phyloP scores from a whole-genome alignment of 208 protist genomes.

The Porcisia hertigi region DNA sequence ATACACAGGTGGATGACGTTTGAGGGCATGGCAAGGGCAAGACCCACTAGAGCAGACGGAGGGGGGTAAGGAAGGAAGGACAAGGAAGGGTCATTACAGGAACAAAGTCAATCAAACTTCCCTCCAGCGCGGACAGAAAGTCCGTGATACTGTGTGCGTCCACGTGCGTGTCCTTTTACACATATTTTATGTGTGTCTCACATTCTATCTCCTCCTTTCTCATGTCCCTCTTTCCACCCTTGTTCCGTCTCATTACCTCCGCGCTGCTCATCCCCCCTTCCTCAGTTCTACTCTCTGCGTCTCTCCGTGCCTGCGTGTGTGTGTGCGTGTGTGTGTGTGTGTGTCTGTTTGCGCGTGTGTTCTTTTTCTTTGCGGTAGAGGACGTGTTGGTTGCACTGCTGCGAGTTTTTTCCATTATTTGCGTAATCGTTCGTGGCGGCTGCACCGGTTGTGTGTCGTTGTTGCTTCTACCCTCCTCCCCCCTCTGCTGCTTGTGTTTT shows the following conservation, averaged over 20 bases:
- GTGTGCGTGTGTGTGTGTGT: background rate
- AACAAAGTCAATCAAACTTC: too few relatives aligned
- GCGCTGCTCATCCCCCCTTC: constrained; percentile 8
- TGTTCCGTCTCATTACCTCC: background rate
- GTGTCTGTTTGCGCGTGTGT: background rate
- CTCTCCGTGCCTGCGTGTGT: background rate
- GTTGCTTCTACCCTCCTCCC: background rate
- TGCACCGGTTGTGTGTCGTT: background rate
- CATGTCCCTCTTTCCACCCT: background rate
- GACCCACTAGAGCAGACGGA: too few relatives aligned
- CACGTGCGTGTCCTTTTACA: background rate
- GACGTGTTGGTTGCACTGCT: background rate
- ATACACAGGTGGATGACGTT: too few relatives aligned
- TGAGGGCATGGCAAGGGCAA: too few relatives aligned
- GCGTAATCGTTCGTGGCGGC: background rate
- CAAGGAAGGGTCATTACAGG: too few relatives aligned
- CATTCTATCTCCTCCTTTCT: constrained; percentile 9
- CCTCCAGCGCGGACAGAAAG: too few relatives aligned
- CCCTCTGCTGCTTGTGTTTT: too few relatives aligned
- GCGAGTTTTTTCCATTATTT: background rate
- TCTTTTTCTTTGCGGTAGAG: background rate
- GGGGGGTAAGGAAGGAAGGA: too few relatives aligned
- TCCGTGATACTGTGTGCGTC: background rate
- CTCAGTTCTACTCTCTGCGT: background rate
- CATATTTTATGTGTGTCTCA: constrained; percentile 11